These are phyloP conservation scores for Fusarium xylarioides DNA, from an alignment of 2,329 filamentous ascomycete genomes.

Conservation along the genomic window DNA sequence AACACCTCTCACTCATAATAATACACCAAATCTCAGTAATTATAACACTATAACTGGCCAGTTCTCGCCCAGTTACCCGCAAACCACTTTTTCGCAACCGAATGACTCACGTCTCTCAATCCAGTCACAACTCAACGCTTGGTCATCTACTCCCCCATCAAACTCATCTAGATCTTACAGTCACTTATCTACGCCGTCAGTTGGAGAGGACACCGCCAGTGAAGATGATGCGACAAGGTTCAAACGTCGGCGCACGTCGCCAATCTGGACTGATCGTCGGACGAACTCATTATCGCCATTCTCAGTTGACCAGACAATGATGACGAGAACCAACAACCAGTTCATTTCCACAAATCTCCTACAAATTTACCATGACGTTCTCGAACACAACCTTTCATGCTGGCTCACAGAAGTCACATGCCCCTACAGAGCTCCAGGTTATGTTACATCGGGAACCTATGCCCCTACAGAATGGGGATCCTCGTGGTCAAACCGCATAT, in stretches of 20 bases:
- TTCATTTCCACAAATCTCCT: constrained; percentile 38
- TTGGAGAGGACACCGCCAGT: neutral
- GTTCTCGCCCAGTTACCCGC: neutral
- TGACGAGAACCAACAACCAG: constrained; percentile 36
- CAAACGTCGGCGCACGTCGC: constrained; percentile 30
- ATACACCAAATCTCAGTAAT: neutral
- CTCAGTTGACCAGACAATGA: constrained; percentile 38
- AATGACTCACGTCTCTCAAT: neutral
- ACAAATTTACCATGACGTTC: constrained; percentile 40
- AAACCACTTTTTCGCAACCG: neutral
- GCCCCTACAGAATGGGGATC: constrained; percentile 37
- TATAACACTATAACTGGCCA: neutral
- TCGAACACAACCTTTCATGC: constrained; percentile 40
- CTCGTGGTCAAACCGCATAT: constrained; percentile 40
- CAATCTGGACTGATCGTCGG: constrained; percentile 14
- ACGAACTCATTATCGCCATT: constrained; percentile 31
- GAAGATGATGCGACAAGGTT: neutral
- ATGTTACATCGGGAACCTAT: neutral
- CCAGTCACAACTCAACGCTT: constrained; percentile 7
- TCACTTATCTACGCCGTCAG: neutral
- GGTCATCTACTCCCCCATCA: neutral
- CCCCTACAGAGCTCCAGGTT: constrained; percentile 33
- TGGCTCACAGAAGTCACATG: constrained; percentile 41
- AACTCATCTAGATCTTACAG: neutral
- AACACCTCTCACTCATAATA: neutral